Percentiles rank a stretch among this genome's conserved stretches.
Evolutionary conservation across 2,329 filamentous ascomycete genomes (phyloP).

Genomic region (Delphinella strobiligena): DNA sequence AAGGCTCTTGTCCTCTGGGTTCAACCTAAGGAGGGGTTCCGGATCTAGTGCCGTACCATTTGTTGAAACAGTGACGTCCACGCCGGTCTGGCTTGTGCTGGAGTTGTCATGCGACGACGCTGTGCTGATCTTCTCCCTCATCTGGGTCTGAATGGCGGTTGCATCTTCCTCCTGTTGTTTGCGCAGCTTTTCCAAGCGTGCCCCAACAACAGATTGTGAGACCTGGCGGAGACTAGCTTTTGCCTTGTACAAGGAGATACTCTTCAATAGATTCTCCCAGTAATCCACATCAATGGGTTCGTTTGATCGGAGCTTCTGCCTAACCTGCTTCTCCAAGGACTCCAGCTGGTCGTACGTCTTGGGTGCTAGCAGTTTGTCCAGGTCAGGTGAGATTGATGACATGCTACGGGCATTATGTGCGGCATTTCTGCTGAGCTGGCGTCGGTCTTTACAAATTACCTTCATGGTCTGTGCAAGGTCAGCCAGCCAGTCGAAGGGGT

Average conservation of each 20-base stretch:
- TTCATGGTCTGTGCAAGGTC: constrained; percentile 57
- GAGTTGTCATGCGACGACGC: neutral
- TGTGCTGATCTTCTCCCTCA: neutral
- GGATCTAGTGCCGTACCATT: too few species aligned
- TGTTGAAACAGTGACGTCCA: too few species aligned
- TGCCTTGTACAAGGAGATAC: constrained; percentile 80
- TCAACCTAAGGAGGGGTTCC: constrained; percentile 52
- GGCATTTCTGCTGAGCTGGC: constrained; percentile 48
- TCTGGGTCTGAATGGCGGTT: constrained; percentile 22
- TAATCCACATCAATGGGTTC: constrained; percentile 95
- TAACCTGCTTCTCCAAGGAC: constrained; percentile 75
- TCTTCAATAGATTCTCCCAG: constrained; percentile 85
- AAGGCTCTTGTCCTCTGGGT: constrained; percentile 49
- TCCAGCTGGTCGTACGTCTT: constrained; percentile 84
- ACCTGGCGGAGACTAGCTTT: constrained; percentile 72
- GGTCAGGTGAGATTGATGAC: constrained; percentile 71
- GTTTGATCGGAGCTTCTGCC: constrained; percentile 71
- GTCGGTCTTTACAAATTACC: constrained; percentile 67
- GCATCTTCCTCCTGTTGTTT: constrained; percentile 59
- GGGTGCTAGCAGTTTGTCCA: constrained; percentile 73
- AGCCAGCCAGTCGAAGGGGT: neutral
- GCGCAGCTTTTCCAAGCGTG: constrained; percentile 53
- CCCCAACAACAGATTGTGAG: constrained; percentile 61
- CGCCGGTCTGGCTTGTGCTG: too few species aligned
- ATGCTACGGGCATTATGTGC: constrained; percentile 58